A percentile compares a stretch with the other conserved stretches of the same genome.
Evolutionary conservation across 1,139 yeast species (phyloP).

Genomic region (Taphrina flavorubra): DNA sequence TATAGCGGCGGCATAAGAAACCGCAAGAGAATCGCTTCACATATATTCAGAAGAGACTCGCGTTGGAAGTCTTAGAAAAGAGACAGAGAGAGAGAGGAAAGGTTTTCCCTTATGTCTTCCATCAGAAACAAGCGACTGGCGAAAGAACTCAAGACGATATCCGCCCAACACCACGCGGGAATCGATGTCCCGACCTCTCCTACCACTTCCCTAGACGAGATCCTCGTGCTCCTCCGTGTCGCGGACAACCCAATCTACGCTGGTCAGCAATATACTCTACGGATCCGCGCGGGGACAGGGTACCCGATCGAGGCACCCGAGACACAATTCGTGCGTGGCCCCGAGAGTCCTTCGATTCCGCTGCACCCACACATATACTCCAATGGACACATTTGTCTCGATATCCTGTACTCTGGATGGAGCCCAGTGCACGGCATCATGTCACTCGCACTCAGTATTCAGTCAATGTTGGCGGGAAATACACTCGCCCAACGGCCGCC

Average conservation of each 20-base stretch:
- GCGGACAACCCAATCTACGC: slow-evolving; percentile 24
- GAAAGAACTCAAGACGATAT: slow-evolving; percentile 26
- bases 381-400: slow-evolving; percentile 40
- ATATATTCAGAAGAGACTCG: too few species aligned
- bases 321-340: slow-evolving; percentile 4
- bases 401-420: slow-evolving; percentile 36
- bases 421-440: slow-evolving; percentile 35
- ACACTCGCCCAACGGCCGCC: slow-evolving; percentile 25
- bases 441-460: slow-evolving; percentile 15
- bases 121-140: slow-evolving; percentile 30
- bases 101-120: slow-evolving; percentile 17
- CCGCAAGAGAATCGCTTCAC: too few species aligned
- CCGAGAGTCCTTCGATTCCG: slow-evolving; percentile 5
- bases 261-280: slow-evolving; percentile 10
- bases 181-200: slow-evolving; percentile 9
- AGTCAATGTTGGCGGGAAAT: slow-evolving; percentile 39
- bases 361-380: slow-evolving; percentile 27
- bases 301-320: slow-evolving; percentile 37
- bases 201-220: slow-evolving; percentile 20
- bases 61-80: too few species aligned
- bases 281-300: slow-evolving; percentile 6
- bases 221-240: slow-evolving; percentile 12
- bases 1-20: too few species aligned
- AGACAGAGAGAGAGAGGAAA: not conserved
- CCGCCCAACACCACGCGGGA: slow-evolving; percentile 7